Base-by-base conservation (phyloP, 2,329 filamentous ascomycete genomes). In the Purpureocillium takamizusanense region DNA sequence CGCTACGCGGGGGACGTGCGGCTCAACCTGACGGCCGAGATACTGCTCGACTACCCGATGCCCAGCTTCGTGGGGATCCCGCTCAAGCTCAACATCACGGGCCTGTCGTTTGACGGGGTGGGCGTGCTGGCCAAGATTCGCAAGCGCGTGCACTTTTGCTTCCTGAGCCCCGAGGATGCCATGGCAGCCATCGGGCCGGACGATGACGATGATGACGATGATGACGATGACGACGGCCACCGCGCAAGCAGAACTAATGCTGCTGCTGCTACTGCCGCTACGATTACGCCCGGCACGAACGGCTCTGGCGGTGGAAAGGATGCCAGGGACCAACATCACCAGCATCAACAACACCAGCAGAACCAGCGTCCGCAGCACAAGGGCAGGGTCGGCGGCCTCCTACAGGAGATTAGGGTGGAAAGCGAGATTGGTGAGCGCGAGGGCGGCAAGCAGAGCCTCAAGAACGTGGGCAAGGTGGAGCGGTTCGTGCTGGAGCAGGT, bases 381-480 rank as follows among this genome's bases (percentile, higher is more conserved):
- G 27, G 43, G 48, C 2, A 47, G 55, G 25, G 72, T 86, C 42
- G 88, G 85, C 4, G 86, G 86, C 0, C 63, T 97, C 41, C 63
- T 98, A 40, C 87, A 94, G 59, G 86, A 97, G 62, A 94, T 98
- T 51, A 81, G 83, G 48, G 90, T 98, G 7, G 92, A 98, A 62
- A 97, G 90, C 59, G 92, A 98, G 64, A 98, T 98, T 59, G 92
- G 92, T 7, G 83, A 92, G 58, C 80, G 88, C 48, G 88, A 94
- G 53, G 82, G 84, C 43, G 86, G 87, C 18, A 95, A 92, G 65
- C 90, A 95, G 65, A 92, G 90, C 34, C 66, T 98, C 43, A 97
- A 95, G 71, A 98, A 98, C 59, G 90, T 98, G 36, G 90, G 92
- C 42, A 98, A 98, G 70, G 92, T 98, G 41, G 92, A 98, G 67